These are phyloP conservation scores for Linum trigynum DNA, from an alignment of 345 rosid genomes.

Conservation along the genomic window DNA sequence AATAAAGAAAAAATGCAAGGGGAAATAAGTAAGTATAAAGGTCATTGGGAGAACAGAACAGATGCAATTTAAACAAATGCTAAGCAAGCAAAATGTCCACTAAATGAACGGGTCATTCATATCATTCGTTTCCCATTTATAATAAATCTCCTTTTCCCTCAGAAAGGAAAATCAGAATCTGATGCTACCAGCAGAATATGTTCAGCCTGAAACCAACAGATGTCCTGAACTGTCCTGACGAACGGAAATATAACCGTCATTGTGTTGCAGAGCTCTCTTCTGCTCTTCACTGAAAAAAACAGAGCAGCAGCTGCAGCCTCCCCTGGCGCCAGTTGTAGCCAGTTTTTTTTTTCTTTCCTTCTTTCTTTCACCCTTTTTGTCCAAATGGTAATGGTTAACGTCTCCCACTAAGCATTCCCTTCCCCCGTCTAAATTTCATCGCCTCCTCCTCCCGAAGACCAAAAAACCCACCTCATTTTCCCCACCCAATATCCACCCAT, in stretches of 20 bases:
- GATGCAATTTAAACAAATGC: too few relatives aligned
- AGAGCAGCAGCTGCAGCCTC: neutral
- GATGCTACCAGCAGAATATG: neutral
- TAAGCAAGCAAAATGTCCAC: neutral
- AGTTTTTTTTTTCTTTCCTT: neutral
- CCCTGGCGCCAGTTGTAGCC: neutral
- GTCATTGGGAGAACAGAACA: too few relatives aligned
- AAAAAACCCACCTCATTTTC: too few relatives aligned
- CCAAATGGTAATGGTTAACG: neutral
- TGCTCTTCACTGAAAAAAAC: neutral
- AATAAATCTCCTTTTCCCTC: neutral
- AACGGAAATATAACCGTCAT: neutral
- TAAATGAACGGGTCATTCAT: too few relatives aligned
- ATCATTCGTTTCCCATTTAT: neutral
- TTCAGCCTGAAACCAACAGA: neutral
- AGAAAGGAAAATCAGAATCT: neutral
- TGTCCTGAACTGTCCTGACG: neutral
- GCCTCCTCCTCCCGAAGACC: neutral
- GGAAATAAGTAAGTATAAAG: too few relatives aligned
- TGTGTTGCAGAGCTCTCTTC: neutral
- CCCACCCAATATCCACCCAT: too few relatives aligned
- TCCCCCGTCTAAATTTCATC: neutral
- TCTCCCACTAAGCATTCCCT: neutral
- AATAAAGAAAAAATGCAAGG: too few relatives aligned
- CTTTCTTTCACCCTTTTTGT: neutral